Percentiles rank a stretch among this genome's conserved stretches.
phyloP scores from a whole-genome alignment of 208 protist species.

The Crithidia brevicula region DNA sequence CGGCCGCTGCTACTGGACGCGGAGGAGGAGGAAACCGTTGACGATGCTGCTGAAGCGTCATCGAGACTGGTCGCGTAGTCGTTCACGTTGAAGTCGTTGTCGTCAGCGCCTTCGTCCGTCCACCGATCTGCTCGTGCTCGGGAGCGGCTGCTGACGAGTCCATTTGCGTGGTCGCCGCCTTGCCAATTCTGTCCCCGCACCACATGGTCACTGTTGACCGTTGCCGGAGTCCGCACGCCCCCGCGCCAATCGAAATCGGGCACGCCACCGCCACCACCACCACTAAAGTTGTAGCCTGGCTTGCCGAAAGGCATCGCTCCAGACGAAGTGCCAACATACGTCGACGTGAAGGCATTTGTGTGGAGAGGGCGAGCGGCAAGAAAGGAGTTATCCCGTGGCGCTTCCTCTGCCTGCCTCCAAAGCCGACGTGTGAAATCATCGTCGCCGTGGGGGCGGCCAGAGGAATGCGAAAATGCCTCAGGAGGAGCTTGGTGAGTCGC shows the following conservation, averaged over 20 bases:
- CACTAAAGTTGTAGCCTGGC: background rate
- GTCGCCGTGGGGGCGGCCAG: background rate
- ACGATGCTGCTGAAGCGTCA: background rate
- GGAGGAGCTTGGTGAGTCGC: background rate
- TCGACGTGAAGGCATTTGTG: slow-evolving; percentile 15
- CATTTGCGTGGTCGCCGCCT: background rate
- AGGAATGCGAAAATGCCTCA: slow-evolving; percentile 5
- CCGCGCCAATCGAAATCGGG: slow-evolving; percentile 15
- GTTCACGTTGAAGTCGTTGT: background rate
- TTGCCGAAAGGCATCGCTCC: background rate
- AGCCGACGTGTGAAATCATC: too few relatives aligned
- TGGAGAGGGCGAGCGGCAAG: background rate
- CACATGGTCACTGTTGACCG: too few relatives aligned
- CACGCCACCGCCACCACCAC: slow-evolving; percentile 2
- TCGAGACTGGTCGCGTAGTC: background rate
- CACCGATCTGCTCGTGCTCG: slow-evolving; percentile 27
- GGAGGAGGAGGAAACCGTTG: background rate
- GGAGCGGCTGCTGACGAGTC: slow-evolving; percentile 31
- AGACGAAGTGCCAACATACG: slow-evolving; percentile 15
- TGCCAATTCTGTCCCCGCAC: too few relatives aligned
- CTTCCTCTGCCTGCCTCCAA: too few relatives aligned
- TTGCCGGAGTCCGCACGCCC: background rate
- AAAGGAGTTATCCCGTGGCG: background rate
- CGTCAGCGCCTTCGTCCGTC: slow-evolving; percentile 19
- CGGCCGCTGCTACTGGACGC: background rate